phyloP scores from a whole-genome alignment of 306 rosid species.

The Chamaecrista fasciculata region DNA sequence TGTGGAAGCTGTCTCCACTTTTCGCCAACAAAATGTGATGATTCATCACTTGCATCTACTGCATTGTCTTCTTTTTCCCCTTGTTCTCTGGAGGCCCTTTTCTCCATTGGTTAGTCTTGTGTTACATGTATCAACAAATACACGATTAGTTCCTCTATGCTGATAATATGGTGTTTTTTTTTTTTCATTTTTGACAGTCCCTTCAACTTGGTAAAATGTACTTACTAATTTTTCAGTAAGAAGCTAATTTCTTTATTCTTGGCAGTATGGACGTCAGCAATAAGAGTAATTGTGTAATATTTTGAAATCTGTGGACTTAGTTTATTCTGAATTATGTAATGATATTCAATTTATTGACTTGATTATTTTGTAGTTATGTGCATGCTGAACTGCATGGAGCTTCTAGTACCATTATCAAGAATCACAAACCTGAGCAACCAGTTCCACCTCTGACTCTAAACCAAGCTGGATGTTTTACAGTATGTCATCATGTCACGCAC shows the following conservation, averaged over 20 bases:
- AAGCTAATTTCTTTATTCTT: neutral
- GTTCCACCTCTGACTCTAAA: constrained; percentile 91
- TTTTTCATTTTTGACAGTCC: neutral
- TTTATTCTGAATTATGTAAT: constrained; percentile 18
- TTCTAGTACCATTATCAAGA: constrained; percentile 87
- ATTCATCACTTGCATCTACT: neutral
- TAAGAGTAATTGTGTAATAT: neutral
- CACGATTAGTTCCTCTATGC: neutral
- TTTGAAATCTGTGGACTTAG: neutral
- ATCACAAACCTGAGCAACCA: constrained; percentile 83
- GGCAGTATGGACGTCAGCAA: constrained; percentile 4
- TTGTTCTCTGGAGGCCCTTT: neutral
- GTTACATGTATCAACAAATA: neutral
- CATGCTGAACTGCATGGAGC: constrained; percentile 99
- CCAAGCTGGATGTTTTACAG: constrained; percentile 96
- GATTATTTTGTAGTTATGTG: constrained; percentile 62
- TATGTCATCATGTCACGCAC: constrained; percentile 39
- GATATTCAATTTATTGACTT: constrained; percentile 37
- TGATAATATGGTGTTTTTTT: neutral
- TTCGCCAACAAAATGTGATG: neutral
- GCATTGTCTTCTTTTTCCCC: neutral
- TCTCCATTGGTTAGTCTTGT: neutral
- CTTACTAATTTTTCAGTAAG: neutral
- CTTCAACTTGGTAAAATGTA: neutral
- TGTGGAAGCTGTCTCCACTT: neutral